These are phyloP conservation scores for Apiospora sp. DNA, from an alignment of 2,329 filamentous ascomycete genomes.

Conservation along the genomic window DNA sequence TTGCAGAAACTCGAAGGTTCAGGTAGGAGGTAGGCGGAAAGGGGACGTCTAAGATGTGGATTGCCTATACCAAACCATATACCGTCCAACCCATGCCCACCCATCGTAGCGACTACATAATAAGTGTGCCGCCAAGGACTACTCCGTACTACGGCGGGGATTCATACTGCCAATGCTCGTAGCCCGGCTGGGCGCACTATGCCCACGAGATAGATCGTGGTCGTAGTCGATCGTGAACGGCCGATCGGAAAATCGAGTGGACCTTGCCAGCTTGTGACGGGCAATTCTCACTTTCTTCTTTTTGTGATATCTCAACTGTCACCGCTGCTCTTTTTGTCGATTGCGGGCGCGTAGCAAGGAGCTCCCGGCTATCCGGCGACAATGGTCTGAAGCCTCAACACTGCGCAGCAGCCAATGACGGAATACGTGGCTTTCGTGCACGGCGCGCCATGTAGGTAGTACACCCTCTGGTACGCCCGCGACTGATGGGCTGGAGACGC, in stretches of 20 bases:
- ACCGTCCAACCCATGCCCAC: neutral
- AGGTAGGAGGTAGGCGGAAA: neutral
- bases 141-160: neutral
- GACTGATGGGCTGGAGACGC: neutral
- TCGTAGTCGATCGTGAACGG: neutral
- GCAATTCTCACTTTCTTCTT: neutral
- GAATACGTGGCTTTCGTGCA: slow-evolving; percentile 1
- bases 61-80: neutral
- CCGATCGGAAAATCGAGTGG: neutral
- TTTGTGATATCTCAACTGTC: slow-evolving; percentile 21
- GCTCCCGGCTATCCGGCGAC: slow-evolving; percentile 13
- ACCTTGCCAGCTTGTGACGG: slow-evolving; percentile 1
- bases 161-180: neutral
- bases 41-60: neutral
- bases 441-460: neutral
- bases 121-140: neutral
- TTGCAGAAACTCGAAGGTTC: neutral
- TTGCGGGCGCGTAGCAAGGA: neutral
- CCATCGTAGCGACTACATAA: neutral
- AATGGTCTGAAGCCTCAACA: slow-evolving; percentile 8
- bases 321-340: slow-evolving; percentile 2
- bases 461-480: neutral
- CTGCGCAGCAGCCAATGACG: neutral
- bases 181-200: neutral
- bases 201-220: neutral